Evolutionary conservation across 192 early-diverging fungal genomes (phyloP), one percentile per base, ranked within the genome.

Genomic region (Coemansia umbellata): DNA sequence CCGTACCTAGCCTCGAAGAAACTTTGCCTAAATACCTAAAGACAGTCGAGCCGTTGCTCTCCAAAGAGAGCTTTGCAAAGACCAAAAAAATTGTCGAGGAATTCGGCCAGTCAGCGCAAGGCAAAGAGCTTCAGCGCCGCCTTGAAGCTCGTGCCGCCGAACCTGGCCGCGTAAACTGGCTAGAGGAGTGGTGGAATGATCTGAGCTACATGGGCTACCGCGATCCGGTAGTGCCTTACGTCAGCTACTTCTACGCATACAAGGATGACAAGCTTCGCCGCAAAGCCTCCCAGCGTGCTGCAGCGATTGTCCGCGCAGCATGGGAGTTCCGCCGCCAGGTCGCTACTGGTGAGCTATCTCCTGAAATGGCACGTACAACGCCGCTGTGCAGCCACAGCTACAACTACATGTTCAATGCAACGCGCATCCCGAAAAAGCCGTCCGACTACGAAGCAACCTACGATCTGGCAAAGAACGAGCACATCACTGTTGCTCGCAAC

Each of bases 131-230:
- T 33, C 94, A 97, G 78, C 66, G 84, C 61, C 84, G 94, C 47
- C 78, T 99, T 39, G 39, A 87, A 40, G 86, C 85, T 50, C 82
- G 87, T 37, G 87, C 86, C 3, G 80, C 82, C 18, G 79, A 84
- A 62, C 83, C 88, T 19, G 83, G 82, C 42, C 81, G 85, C 41
- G 82, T 82, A 27, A 91, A 90, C 80, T 99, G 94, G 88, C 81
- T 95, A 42, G 91, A 88, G 66, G 92, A 94, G 61, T 99, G 96
- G 96, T 99, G 96, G 96, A 90, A 91, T 62, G 92, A 93, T 47
- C 81, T 88, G 42, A 91, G 92, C 52, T 99, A 99, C 76, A 83
- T 89, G 73, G 89, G 83, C 22, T 97, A 96, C 81, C 86, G 94
- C 50, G 96, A 99, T 60, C 91, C 94, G 10, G 90, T 95, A n/a